These are phyloP conservation scores for Monosporozyma unispora DNA, from an alignment of 805 yeast genomes.

Conservation along the genomic window DNA sequence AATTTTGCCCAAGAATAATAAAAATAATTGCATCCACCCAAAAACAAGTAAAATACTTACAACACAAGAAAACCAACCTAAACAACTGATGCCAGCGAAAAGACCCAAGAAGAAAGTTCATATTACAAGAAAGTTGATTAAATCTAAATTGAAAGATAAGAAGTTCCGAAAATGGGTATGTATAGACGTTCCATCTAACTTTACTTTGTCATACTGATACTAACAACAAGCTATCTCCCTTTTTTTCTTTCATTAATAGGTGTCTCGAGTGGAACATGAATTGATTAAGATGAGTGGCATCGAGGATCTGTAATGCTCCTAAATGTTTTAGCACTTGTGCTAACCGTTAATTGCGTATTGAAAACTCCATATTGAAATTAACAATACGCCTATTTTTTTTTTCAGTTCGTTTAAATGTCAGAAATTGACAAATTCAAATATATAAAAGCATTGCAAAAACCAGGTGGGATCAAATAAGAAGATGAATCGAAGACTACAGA, in stretches of 20 bases:
- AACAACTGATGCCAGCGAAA: too few relatives aligned
- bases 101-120: constrained; percentile 1
- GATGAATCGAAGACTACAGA: not conserved
- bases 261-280: constrained; percentile 10
- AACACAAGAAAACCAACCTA: not conserved
- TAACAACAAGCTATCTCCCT: not conserved
- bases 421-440: too few relatives aligned
- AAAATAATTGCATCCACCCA: too few relatives aligned
- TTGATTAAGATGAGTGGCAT: constrained; percentile 5
- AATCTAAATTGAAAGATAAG: constrained; percentile 18
- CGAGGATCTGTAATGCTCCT: not conserved
- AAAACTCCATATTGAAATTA: not conserved
- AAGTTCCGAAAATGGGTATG: constrained; percentile 24
- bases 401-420: too few relatives aligned
- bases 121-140: constrained; percentile 15
- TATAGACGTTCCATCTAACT: not conserved
- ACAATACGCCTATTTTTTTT: not conserved
- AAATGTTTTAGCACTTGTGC: not conserved
- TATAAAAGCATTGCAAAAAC: too few relatives aligned
- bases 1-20: too few relatives aligned
- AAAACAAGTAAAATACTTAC: not conserved
- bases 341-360: not conserved
- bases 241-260: not conserved
- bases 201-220: not conserved
- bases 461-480: not conserved